A percentile compares a stretch with the other conserved stretches of the same genome.
Evolutionary conservation across 2,329 filamentous ascomycete genomes (phyloP).

Genomic region (Cercospora zeae-maydis): DNA sequence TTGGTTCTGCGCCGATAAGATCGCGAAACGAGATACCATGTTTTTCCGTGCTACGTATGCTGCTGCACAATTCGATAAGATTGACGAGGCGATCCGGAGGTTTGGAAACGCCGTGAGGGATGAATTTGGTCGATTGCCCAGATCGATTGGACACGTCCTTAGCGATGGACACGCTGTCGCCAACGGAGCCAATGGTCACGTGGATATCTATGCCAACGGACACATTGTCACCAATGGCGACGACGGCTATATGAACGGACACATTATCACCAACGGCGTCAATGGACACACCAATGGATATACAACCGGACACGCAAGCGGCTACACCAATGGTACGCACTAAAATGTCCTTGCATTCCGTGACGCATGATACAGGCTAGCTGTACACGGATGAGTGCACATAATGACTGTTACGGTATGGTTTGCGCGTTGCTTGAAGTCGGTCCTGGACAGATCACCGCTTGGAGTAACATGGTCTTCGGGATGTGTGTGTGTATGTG

Average conservation of each 20-base stretch:
- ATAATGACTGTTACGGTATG: background rate
- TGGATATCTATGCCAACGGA: background rate
- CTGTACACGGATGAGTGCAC: background rate
- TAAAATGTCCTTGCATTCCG: background rate
- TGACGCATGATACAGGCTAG: no score
- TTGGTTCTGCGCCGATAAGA: slow-evolving; percentile 81
- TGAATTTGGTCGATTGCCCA: slow-evolving; percentile 46
- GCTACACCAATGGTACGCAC: background rate
- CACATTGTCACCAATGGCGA: background rate
- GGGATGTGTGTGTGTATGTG: no score
- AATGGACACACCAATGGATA: background rate
- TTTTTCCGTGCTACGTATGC: slow-evolving; percentile 92
- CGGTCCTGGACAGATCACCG: no score
- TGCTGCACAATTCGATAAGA: slow-evolving; percentile 59
- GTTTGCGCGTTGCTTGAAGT: no score
- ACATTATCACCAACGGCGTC: background rate
- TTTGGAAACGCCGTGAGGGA: slow-evolving; percentile 71
- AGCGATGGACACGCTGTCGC: slow-evolving; percentile 4
- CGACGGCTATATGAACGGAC: background rate
- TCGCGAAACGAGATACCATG: slow-evolving; percentile 57
- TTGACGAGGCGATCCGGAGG: slow-evolving; percentile 52
- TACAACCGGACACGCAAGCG: background rate
- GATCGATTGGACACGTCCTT: slow-evolving; percentile 2
- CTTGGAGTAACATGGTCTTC: no score
- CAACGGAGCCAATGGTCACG: slow-evolving; percentile 3